A percentile compares a stretch with the other conserved stretches of the same genome.
phyloP scores from a whole-genome alignment of 306 rosid genomes.

The Abrus precatorius region DNA sequence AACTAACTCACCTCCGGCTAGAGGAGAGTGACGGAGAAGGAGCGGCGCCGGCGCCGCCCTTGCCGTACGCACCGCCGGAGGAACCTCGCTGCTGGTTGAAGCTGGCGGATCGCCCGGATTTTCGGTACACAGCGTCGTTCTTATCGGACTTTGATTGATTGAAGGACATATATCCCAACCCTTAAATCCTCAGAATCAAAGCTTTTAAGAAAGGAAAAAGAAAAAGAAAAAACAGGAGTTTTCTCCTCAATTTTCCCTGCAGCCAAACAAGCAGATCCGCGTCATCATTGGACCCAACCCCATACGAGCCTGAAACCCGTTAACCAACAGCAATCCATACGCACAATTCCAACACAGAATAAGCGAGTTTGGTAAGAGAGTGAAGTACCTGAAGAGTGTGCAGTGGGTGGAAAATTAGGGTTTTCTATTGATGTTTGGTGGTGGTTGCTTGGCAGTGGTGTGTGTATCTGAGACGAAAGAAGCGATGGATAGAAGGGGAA shows the following conservation, averaged over 20 bases:
- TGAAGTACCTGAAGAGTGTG: constrained; percentile 60
- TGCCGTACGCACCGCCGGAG: constrained; percentile 66
- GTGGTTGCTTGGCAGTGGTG: constrained; percentile 53
- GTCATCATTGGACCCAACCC: constrained; percentile 27
- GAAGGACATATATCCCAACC: constrained; percentile 94
- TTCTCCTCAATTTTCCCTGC: constrained; percentile 62
- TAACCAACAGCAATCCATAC: constrained; percentile 9
- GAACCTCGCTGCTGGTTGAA: constrained; percentile 82
- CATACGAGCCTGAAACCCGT: background rate
- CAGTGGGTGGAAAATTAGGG: constrained; percentile 67
- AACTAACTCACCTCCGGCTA: constrained; percentile 68
- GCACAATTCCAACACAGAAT: background rate
- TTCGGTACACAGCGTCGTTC: constrained; percentile 75
- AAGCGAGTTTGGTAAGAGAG: constrained; percentile 15
- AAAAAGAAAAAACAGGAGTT: background rate
- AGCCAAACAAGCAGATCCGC: constrained; percentile 61
- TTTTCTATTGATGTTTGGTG: constrained; percentile 52
- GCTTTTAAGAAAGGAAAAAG: background rate
- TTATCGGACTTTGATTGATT: constrained; percentile 94
- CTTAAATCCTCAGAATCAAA: constrained; percentile 64
- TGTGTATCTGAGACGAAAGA: constrained; percentile 35
- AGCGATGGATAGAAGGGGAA: constrained; percentile 17
- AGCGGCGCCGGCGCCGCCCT: constrained; percentile 77
- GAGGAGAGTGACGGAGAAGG: constrained; percentile 68
- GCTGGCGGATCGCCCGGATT: constrained; percentile 77